Evolutionary conservation across 2,329 filamentous ascomycete species (phyloP), one percentile per base, ranked within the genome.

Genomic region (Coniella vitis): DNA sequence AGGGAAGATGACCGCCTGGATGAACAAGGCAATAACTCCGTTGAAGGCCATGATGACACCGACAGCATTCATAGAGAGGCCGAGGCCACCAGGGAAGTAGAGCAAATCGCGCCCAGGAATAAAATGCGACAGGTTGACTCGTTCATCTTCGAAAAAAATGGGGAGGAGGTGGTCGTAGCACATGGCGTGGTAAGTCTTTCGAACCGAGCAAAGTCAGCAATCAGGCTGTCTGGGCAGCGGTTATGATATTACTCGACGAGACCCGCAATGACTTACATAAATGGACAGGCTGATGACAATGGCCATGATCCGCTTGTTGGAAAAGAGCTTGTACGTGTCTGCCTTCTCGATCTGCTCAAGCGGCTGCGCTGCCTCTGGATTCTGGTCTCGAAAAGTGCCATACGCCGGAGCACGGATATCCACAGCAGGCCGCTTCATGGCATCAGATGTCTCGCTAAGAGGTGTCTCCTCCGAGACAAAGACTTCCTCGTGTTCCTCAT

Each of bases 141-240:
- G 70, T 36, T 82, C 75, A 58, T 95, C 90, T 64, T 96, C 90
- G 45, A 95, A 81, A 68, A 95, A 96, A 52, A 96, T 95, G 7
- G 90, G 90, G 47, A 95, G 74, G 1, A 96, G 76, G 63, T 95
- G 87, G 61, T 96, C 91, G 66, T 88, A 96, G 0, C 86, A 90
- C 90, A 96, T 96, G 34, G 86, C 89, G 67, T 96, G 90, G 63
- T 95, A 95, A 4, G 89, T 93, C 49, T 45, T 12, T 25, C 3
- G 8, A 19, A 22, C 10, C 25, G 5, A 14, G 21, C 14, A 31
- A 31, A 34, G 45, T 51, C 22, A 51, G 49, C 40, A 34, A 29
- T 29, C 5, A 10, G 25, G 10, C 25, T 5, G 10, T 10, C 5
- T 29, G 25, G 5, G 10, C 25, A n/a, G n/a, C n/a, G n/a, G n/a